Percentiles rank a stretch among this genome's conserved stretches.
These are phyloP conservation scores for Candida dajiaensis DNA, from an alignment of 805 yeast genomes.

Conservation along the genomic window DNA sequence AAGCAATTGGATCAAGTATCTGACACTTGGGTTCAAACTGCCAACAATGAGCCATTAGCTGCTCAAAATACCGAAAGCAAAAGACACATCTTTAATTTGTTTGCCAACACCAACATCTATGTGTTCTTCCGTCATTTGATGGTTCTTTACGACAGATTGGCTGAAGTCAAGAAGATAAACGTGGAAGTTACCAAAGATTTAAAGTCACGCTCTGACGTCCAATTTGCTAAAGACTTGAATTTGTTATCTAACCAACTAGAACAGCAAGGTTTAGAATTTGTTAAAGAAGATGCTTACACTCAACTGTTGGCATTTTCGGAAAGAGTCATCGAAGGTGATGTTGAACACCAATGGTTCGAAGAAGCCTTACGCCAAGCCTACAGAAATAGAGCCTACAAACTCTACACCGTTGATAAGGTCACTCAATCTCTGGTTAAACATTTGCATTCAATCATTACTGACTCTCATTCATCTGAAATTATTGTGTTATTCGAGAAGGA, in stretches of 20 bases:
- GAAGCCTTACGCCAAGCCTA: conserved; percentile 93
- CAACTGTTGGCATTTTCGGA: conserved; percentile 76
- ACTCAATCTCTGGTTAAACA: conserved; percentile 80
- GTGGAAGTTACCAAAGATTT: conserved; percentile 70
- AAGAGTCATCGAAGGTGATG: conserved; percentile 76
- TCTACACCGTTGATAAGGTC: conserved; percentile 91
- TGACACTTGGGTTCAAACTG: conserved; percentile 24
- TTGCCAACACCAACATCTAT: conserved; percentile 84
- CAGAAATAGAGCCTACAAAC: conserved; percentile 85
- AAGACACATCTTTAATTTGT: conserved; percentile 64
- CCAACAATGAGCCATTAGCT: conserved; percentile 19
- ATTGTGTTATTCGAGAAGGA: conserved; percentile 79
- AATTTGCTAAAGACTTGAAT: conserved; percentile 84
- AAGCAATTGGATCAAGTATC: conserved; percentile 21
- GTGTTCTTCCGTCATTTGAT: conserved; percentile 84
- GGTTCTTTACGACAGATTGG: conserved; percentile 72
- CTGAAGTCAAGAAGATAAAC: conserved; percentile 70
- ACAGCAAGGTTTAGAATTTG: conserved; percentile 72
- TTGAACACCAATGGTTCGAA: conserved; percentile 93
- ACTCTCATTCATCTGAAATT: conserved; percentile 74
- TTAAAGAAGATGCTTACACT: conserved; percentile 62
- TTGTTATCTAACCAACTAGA: conserved; percentile 74
- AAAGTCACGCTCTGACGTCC: conserved; percentile 51
- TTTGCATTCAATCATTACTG: conserved; percentile 77
- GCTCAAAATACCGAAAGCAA: conserved; percentile 25